phyloP scores from a whole-genome alignment of 192 early-diverging fungal species.

The Funneliformis mosseae region DNA sequence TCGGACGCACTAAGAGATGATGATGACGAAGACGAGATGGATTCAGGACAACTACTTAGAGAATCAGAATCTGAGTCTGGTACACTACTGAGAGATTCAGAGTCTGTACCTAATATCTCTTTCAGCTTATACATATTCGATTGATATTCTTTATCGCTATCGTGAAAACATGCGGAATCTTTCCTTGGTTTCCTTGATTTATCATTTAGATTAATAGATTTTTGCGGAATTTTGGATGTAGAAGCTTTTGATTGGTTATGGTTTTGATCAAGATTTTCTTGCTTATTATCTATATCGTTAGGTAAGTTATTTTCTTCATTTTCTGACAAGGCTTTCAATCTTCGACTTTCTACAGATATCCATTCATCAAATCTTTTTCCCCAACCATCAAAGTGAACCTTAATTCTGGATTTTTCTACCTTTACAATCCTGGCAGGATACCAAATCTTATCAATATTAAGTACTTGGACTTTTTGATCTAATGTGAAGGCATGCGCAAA shows the following conservation, averaged over 20 bases:
- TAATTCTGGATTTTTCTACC: constrained; percentile 45
- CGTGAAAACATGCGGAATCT: background rate
- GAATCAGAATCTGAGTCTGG: constrained; percentile 8
- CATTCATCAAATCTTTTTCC: constrained; percentile 56
- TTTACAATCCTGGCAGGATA: constrained; percentile 47
- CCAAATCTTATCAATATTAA: constrained; percentile 51
- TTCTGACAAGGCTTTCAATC: constrained; percentile 35
- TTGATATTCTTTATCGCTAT: background rate
- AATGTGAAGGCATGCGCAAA: constrained; percentile 2
- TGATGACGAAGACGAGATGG: background rate
- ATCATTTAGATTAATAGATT: background rate
- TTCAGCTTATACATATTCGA: background rate
- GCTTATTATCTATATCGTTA: background rate
- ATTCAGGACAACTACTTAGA: background rate
- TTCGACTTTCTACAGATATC: constrained; percentile 51
- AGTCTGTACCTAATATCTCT: background rate
- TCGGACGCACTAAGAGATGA: background rate
- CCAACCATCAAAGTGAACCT: constrained; percentile 59
- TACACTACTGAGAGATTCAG: background rate
- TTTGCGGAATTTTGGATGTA: background rate
- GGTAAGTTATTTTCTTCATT: background rate
- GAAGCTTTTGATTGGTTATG: background rate
- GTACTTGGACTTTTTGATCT: constrained; percentile 44
- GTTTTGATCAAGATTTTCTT: background rate
- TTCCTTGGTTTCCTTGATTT: background rate